A percentile compares a stretch with the other conserved stretches of the same genome.
These are phyloP conservation scores for Nothophytophthora sp. DNA, from an alignment of 352 stramenopile species.

Conservation along the genomic window DNA sequence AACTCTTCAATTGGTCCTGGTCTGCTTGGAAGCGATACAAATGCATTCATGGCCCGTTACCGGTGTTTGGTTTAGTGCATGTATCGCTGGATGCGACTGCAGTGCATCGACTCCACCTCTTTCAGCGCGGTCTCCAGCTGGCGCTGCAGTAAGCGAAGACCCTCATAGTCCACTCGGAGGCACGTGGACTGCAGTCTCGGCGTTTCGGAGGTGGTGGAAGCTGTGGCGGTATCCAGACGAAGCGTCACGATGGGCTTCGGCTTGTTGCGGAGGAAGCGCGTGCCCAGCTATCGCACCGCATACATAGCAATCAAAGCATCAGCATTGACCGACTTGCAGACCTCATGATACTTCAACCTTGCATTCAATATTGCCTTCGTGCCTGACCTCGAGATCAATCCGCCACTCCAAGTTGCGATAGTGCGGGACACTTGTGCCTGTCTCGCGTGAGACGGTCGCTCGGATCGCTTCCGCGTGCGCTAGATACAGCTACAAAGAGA, in stretches of 20 bases:
- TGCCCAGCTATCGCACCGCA: constrained; percentile 43
- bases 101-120: constrained; percentile 69
- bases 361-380: no score
- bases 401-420: constrained; percentile 78
- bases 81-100: constrained; percentile 75
- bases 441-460: constrained; percentile 41
- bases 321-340: no score
- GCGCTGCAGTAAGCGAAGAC: constrained; percentile 61
- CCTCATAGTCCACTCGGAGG: constrained; percentile 64
- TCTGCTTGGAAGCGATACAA: no score
- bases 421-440: constrained; percentile 42
- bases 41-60: no score
- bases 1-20: no score
- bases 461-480: constrained; percentile 54
- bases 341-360: no score
- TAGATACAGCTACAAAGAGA: constrained; percentile 45
- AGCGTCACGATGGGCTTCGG: constrained; percentile 76
- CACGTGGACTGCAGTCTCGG: constrained; percentile 38
- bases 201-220: constrained; percentile 16
- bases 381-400: constrained; percentile 73
- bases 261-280: constrained; percentile 58
- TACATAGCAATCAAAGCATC: not conserved
- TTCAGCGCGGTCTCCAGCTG: constrained; percentile 69
- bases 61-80: constrained; percentile 38
- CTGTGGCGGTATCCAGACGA: constrained; percentile 44